These are phyloP conservation scores for Skeletonema costatum DNA, from an alignment of 108 stramenopile species.

Conservation along the genomic window DNA sequence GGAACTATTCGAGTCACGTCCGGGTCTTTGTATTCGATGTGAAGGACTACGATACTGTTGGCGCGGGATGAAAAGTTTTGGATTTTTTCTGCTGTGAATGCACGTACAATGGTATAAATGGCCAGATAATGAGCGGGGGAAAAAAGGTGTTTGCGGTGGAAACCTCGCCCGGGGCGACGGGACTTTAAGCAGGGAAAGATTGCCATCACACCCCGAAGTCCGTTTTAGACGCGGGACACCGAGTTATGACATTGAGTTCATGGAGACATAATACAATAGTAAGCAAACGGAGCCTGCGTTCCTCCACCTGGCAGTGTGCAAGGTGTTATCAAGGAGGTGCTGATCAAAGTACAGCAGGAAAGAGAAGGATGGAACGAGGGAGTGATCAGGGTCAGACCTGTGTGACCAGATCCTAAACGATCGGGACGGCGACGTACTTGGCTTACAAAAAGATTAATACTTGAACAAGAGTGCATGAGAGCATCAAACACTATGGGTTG, in stretches of 20 bases:
- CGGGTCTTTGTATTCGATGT: slow-evolving; percentile 74
- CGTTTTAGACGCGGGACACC: too few species aligned
- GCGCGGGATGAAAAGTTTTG: slow-evolving; percentile 60
- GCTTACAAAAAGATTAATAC: slow-evolving; percentile 63
- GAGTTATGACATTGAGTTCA: slow-evolving; percentile 76
- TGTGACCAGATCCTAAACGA: slow-evolving; percentile 70
- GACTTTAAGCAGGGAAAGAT: slow-evolving; percentile 51
- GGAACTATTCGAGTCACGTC: slow-evolving; percentile 61
- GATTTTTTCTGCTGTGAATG: slow-evolving; percentile 48
- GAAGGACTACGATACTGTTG: slow-evolving; percentile 69
- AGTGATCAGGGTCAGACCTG: slow-evolving; percentile 65
- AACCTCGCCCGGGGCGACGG: slow-evolving; percentile 25
- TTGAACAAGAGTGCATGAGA: slow-evolving; percentile 52
- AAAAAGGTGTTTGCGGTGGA: slow-evolving; percentile 44
- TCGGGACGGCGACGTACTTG: slow-evolving; percentile 65
- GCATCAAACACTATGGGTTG: slow-evolving; percentile 64
- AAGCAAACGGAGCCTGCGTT: slow-evolving; percentile 18
- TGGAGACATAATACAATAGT: slow-evolving; percentile 44
- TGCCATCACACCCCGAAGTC: too few species aligned
- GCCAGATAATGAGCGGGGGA: slow-evolving; percentile 69
- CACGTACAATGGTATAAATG: slow-evolving; percentile 53
- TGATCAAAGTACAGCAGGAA: slow-evolving; percentile 46
- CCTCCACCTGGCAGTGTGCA: too few species aligned
- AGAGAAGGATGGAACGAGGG: slow-evolving; percentile 25
- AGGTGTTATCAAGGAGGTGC: slow-evolving; percentile 42